Conservation (phyloP, 495 filamentous ascomycete species). For the Penicillium antarcticum region DNA sequence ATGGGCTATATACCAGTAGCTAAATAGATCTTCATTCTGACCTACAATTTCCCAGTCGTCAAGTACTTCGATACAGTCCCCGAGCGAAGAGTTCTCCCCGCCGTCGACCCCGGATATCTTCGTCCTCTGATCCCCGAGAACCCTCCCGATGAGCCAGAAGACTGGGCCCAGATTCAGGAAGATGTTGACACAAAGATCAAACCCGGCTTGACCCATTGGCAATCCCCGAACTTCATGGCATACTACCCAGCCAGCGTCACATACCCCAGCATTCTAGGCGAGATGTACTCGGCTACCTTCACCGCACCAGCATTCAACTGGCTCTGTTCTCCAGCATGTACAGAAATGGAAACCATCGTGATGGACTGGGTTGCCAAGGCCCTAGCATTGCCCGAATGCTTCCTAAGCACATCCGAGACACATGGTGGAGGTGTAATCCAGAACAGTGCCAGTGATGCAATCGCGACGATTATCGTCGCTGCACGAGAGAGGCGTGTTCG, state of each 20-base stretch:
- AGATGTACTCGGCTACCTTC: conserved; percentile 88
- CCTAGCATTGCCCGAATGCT: conserved; percentile 70
- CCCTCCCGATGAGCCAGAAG: conserved; percentile 70
- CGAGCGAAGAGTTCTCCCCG: conserved; percentile 68
- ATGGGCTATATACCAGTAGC: neutral
- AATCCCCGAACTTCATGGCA: conserved; percentile 93
- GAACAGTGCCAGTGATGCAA: conserved; percentile 85
- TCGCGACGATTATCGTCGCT: conserved; percentile 83
- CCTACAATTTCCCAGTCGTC: conserved; percentile 53
- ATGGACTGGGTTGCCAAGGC: conserved; percentile 87
- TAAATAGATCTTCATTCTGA: conserved; percentile 1
- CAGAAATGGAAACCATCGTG: conserved; percentile 91
- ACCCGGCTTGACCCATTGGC: conserved; percentile 94
- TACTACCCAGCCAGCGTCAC: conserved; percentile 85
- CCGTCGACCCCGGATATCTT: conserved; percentile 84
- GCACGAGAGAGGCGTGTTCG: conserved; percentile 74
- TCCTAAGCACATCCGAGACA: conserved; percentile 68
- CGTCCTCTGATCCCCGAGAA: conserved; percentile 70
- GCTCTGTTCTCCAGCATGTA: conserved; percentile 93
- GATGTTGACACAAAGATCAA: conserved; percentile 89
- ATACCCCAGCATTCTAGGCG: conserved; percentile 86
- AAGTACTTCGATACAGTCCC: conserved; percentile 77
- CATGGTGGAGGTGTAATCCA: conserved; percentile 90
- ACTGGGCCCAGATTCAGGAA: conserved; percentile 75
- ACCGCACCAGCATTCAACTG: conserved; percentile 94